phyloP scores from a whole-genome alignment of 768 basidiomycete genomes.

The Suillus occidentalis region DNA sequence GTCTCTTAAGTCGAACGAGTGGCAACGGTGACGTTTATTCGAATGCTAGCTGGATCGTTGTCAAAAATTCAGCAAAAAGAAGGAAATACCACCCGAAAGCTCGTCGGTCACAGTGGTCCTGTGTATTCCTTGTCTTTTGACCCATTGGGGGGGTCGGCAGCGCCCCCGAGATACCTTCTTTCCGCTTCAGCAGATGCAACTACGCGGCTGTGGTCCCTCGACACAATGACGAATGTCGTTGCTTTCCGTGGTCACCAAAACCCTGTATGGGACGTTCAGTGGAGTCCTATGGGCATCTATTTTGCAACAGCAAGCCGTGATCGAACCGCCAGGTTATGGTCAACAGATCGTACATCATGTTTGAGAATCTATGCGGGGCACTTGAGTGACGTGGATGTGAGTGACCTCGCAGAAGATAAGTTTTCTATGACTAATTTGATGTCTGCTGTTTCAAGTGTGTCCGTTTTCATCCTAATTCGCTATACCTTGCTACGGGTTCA shows the following conservation, averaged over 20 bases:
- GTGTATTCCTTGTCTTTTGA: slow-evolving; percentile 96
- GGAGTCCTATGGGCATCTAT: slow-evolving; percentile 98
- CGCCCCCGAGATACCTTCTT: slow-evolving; percentile 82
- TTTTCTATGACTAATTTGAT: background rate
- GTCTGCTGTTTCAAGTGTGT: slow-evolving; percentile 62
- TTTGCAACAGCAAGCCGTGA: slow-evolving; percentile 96
- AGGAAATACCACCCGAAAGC: slow-evolving; percentile 81
- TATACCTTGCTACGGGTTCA: slow-evolving; percentile 96
- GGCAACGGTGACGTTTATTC: background rate
- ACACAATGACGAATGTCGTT: slow-evolving; percentile 91
- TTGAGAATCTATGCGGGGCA: slow-evolving; percentile 94
- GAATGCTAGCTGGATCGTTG: slow-evolving; percentile 53
- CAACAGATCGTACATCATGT: slow-evolving; percentile 85
- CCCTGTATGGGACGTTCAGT: slow-evolving; percentile 98
- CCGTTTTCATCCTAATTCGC: slow-evolving; percentile 94
- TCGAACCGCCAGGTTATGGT: slow-evolving; percentile 94
- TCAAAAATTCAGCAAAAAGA: slow-evolving; percentile 74
- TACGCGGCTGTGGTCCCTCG: slow-evolving; percentile 89
- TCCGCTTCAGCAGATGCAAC: slow-evolving; percentile 94
- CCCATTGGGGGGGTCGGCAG: slow-evolving; percentile 83
- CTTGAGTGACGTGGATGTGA: slow-evolving; percentile 93
- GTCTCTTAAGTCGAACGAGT: slow-evolving; percentile 25
- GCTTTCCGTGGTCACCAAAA: slow-evolving; percentile 96
- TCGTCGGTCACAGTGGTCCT: slow-evolving; percentile 95
- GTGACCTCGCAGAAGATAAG: slow-evolving; percentile 32